Conservation (phyloP, 192 early-diverging fungal species). For the Umbelopsis isabellina region DNA sequence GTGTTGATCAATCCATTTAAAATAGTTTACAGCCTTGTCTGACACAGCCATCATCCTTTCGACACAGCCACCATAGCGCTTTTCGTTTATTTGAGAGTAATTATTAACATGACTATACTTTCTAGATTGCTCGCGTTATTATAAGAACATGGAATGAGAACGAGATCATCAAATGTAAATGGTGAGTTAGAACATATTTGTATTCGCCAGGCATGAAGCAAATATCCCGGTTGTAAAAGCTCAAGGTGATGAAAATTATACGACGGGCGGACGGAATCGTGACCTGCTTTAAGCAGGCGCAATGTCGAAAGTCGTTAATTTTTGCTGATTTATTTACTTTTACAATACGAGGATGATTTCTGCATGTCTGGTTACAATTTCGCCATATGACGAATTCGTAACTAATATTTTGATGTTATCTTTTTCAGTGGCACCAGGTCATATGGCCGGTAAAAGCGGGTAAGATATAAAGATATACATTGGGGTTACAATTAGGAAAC, state of each 20-base stretch:
- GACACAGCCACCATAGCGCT: neutral
- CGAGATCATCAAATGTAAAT: neutral
- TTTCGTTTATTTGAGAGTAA: no score
- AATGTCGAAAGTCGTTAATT: conserved; percentile 23
- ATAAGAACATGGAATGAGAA: no score
- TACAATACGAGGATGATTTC: neutral
- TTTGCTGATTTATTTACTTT: conserved; percentile 5
- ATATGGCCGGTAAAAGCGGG: no score
- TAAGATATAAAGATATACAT: no score
- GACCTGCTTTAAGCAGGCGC: neutral
- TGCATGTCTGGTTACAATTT: no score
- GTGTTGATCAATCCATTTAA: conserved; percentile 19
- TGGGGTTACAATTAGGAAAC: neutral
- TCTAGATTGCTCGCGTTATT: no score
- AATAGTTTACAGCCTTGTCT: conserved; percentile 23
- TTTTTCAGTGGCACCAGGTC: no score
- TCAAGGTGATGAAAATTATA: conserved; percentile 12
- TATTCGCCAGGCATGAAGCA: neutral
- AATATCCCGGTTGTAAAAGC: neutral
- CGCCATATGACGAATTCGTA: no score
- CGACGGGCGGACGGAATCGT: conserved; percentile 23
- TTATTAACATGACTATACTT: no score
- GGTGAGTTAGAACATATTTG: neutral
- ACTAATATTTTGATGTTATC: no score
- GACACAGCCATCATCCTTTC: neutral